Evolutionary conservation across 2,329 filamentous ascomycete species (phyloP), one percentile per base, ranked within the genome.

Genomic region (Fusarium pseudoanthophilum): DNA sequence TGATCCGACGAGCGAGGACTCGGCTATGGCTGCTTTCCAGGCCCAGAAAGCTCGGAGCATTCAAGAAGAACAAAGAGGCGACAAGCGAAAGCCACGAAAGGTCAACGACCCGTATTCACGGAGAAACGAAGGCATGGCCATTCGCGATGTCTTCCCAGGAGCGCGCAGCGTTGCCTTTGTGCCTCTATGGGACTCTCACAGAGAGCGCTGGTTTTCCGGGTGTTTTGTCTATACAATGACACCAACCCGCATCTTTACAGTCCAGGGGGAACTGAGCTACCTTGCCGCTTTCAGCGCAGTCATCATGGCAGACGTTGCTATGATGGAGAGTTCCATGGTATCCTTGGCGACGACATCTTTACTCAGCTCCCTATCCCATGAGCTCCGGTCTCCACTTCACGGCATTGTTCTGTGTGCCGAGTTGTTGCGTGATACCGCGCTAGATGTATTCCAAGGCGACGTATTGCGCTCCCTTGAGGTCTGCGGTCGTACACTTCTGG

Each of bases 301-400:
- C 2, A 86, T 89, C 24, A 90, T 90, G 86, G 84, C 87, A 1
- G 89, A 91, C 60, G 80, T 91, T 9, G 83, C 51, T 84, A 2
- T 82, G 86, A 8, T 74, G 88, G 36, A 79, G 81, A 34, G 76
- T 78, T 5, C 78, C 14, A 74, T 79, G 16, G 82, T 82, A 0
- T 83, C 84, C 39, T 84, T 82, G 62, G 86, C 87, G 37, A 90
- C 90, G 75, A 85, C 86, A 2, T 88, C 90, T 64, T 86, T 90
- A 49, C 85, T 92, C 20, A 87, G 87, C 5, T 90, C 87, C 7
- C 86, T 92, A 16, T 89, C 87, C 5, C 90, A 92, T 73, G 90
- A 92, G 74, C 81, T 92, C 15, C 84, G 90, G 13, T 89, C 87
- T 10, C 90, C 90, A 0, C 80, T 92, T 4, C 89, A 92, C 64